Percentiles rank a stretch among this genome's conserved stretches.
These are phyloP conservation scores for Thuja plicata DNA, from an alignment of 83 land plant genomes.

Conservation along the genomic window DNA sequence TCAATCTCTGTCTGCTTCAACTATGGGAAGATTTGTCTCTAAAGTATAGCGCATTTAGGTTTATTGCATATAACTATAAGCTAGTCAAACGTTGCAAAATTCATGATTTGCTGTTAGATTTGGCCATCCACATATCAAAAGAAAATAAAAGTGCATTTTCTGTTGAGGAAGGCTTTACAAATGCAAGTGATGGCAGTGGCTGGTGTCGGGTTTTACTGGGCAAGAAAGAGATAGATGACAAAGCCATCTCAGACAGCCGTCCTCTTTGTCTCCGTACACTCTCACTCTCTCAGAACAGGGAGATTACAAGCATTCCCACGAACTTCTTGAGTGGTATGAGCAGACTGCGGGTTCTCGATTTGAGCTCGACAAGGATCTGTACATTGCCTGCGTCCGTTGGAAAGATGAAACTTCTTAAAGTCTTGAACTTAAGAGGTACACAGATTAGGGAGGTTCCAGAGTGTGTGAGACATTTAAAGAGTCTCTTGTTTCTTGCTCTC, in stretches of 20 bases:
- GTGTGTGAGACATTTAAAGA: neutral
- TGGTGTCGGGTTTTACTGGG: neutral
- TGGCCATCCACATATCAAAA: neutral
- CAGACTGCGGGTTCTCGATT: neutral
- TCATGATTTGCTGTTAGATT: conserved; percentile 23
- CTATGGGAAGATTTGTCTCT: neutral
- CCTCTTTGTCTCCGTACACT: neutral
- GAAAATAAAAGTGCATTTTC: conserved; percentile 8
- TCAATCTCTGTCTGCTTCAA: conserved; percentile 6
- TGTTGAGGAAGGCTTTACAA: neutral
- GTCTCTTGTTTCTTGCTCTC: neutral
- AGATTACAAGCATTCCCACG: neutral
- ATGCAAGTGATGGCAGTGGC: neutral
- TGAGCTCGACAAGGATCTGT: neutral
- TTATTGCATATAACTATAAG: too few relatives aligned
- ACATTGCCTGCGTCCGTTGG: neutral
- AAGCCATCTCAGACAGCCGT: neutral
- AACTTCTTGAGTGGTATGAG: neutral
- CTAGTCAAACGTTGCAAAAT: neutral
- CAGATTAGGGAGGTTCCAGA: neutral
- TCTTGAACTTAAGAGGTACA: neutral
- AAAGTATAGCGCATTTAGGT: too few relatives aligned
- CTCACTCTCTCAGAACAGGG: neutral
- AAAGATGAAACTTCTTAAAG: neutral
- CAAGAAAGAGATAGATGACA: neutral